Evolutionary conservation across 306 rosid genomes (phyloP), one percentile per base, ranked within the genome.

Genomic region (Quercus agrifolia): DNA sequence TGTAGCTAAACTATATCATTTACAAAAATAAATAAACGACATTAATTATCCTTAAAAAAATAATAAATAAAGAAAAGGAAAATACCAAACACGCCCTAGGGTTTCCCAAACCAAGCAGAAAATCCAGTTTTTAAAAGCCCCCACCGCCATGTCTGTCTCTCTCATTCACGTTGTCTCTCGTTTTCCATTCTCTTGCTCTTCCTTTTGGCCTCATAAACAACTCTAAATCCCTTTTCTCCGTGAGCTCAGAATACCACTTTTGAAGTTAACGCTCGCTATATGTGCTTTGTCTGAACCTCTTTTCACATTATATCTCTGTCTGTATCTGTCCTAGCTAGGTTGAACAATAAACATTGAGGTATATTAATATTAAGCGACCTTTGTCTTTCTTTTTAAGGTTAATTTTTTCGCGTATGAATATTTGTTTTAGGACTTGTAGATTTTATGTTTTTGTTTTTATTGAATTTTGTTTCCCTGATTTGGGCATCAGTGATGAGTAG

Each of bases 401-500:
- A 31, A 17, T 66, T 1, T 33, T 67, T 33, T 12, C 0, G 23
- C 71, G 4, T 63, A 30, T 28, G 4, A 28, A 14, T 63, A 33
- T 3, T 19, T 3, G 8, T 66, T 9, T 3, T 3, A 20, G 25
- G 8, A 31, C 25, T 18, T 31, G 21, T 21, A 31, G 71, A 31
- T 66, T 17, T 30, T 14, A 6, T 30, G 71, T 30, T 66, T 66
- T 3, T 7, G 19, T 3, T 20, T 59, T 20, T 55, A 46, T 75
- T 41, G 7, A 27, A 2, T 31, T 23, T 38, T 27, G 11, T 13
- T 5, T 30, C 11, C 35, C 56, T 57, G 28, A 58, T 2, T 10
- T 52, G 12, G 21, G 87, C 85, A 80, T 84, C 80, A 17, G 58
- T 84, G 87, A 80, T 80, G 87, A 80, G 20, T 70, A 51, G 12